These are phyloP conservation scores for Mycena rosella DNA, from an alignment of 768 basidiomycete species.

Conservation along the genomic window DNA sequence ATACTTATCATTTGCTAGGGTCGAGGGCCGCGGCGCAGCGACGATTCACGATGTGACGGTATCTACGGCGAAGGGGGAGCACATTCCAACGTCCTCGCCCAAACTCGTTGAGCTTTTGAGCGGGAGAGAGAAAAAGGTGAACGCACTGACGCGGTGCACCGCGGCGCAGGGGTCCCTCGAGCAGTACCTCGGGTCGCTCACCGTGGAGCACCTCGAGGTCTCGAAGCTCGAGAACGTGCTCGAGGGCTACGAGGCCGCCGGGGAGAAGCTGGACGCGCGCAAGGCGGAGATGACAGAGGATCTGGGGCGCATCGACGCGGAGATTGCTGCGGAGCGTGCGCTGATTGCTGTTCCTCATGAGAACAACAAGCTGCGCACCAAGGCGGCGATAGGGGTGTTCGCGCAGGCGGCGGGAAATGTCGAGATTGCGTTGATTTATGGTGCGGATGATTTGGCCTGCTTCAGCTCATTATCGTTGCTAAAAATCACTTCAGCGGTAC, in stretches of 20 bases:
- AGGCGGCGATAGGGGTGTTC: conserved; percentile 40
- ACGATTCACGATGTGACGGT: conserved; percentile 62
- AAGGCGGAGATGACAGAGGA: conserved; percentile 32
- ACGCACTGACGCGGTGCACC: conserved; percentile 48
- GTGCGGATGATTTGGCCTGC: conserved; percentile 13
- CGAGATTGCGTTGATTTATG: conserved; percentile 40
- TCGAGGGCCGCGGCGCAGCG: conserved; percentile 59
- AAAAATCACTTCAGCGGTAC: conserved; percentile 27
- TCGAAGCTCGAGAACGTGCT: conserved; percentile 34
- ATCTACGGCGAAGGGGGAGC: conserved; percentile 20
- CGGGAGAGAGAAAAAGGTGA: conserved; percentile 42
- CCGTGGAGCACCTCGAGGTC: conserved; percentile 35
- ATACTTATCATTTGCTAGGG: conserved; percentile 44
- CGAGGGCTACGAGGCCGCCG: conserved; percentile 35
- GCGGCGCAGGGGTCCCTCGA: conserved; percentile 47
- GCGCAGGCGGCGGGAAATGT: conserved; percentile 37
- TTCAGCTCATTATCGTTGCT: too few relatives aligned
- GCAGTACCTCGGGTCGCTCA: conserved; percentile 46
- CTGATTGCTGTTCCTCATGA: conserved; percentile 17
- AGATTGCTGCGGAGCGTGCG: conserved; percentile 23
- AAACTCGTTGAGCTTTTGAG: conserved; percentile 41
- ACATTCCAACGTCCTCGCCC: conserved; percentile 40
- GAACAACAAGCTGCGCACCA: conserved; percentile 28
- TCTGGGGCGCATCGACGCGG: conserved; percentile 30
- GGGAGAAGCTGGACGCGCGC: conserved; percentile 29